Evolutionary conservation across 2,329 filamentous ascomycete genomes (phyloP), one percentile per base, ranked within the genome.

Genomic region (Pseudogymnoascus sp.): DNA sequence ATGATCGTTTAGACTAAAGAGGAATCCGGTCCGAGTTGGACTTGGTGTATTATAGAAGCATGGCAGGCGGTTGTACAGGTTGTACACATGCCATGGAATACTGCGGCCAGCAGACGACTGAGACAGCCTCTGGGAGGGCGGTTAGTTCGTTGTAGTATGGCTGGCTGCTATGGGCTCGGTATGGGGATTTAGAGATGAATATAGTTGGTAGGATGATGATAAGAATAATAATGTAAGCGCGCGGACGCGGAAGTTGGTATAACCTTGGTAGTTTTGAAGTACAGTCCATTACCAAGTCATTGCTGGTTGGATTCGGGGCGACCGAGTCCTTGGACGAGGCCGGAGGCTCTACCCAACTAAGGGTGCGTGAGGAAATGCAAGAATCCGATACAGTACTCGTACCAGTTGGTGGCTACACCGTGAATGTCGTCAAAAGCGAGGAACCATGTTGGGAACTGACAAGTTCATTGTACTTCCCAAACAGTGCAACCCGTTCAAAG

Each of bases 1-100:
- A 72, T 68, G 65, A 64, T 62, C 66, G 70, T 44, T 64, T 72
- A 63, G 69, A 67, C 61, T 65, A 60, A 64, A 50, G 44, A 33
- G 50, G 5, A 13, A 7, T 57, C n/a, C 28, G 28, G 50, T 21
- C 28, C 50, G 3, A 21, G 5, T 8, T n/a, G 28, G 50, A 19
- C 50, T 57, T 19, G 5, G 50, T 57, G 50, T 57, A 57, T 57
- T 33, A 57, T 57, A 57, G 50, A 50, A 57, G 10, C 50, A 57
- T 28, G 11, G 6, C 50, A 31, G 28, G 50, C 5, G n/a, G 28
- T 6, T 21, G 50, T 33, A 26, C 19, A 15, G n/a, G 28, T 6
- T 21, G 50, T 33, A 26, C 19, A 15, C n/a, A 57, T 57, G 50
- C 50, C 10, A 19, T 33, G 50, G 10, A 28, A 57, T 19, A 15